Evolutionary conservation across 345 rosid species (phyloP).

Genomic region (Pistacia integerrima): DNA sequence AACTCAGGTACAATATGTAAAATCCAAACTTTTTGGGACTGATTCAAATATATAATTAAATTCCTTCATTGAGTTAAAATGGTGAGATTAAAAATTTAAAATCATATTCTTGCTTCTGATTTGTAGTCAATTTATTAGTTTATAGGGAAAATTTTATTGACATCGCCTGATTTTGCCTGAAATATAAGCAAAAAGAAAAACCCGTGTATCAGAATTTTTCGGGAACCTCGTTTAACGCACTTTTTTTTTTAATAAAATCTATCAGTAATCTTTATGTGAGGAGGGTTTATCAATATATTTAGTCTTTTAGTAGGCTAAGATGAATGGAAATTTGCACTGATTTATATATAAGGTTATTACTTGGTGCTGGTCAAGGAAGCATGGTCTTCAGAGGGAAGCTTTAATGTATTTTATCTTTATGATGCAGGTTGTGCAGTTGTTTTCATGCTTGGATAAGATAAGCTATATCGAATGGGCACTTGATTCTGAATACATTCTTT

Average conservation of each 20-base stretch:
- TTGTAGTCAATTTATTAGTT: background rate
- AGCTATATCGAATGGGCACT: conserved; percentile 97
- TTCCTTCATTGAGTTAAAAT: background rate
- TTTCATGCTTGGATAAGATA: conserved; percentile 95
- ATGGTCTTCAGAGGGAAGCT: background rate
- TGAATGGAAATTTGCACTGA: background rate
- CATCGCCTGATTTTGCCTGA: background rate
- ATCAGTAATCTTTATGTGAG: background rate
- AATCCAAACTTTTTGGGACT: background rate
- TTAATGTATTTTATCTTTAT: conserved; percentile 13
- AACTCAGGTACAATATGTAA: background rate
- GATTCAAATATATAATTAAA: background rate
- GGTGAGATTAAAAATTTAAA: background rate
- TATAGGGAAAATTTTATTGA: background rate
- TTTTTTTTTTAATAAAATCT: too few relatives aligned
- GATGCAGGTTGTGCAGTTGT: conserved; percentile 92
- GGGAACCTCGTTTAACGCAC: background rate
- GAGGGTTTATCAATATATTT: background rate
- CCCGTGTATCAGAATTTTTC: background rate
- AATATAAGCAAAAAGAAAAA: background rate
- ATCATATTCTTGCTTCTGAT: background rate
- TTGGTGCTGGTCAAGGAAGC: background rate
- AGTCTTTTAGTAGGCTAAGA: background rate
- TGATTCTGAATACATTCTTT: conserved; percentile 91
- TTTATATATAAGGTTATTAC: background rate